Conservation (phyloP, 1,284 basidiomycete genomes). For the Apiotrichum mycotoxinovorans region DNA sequence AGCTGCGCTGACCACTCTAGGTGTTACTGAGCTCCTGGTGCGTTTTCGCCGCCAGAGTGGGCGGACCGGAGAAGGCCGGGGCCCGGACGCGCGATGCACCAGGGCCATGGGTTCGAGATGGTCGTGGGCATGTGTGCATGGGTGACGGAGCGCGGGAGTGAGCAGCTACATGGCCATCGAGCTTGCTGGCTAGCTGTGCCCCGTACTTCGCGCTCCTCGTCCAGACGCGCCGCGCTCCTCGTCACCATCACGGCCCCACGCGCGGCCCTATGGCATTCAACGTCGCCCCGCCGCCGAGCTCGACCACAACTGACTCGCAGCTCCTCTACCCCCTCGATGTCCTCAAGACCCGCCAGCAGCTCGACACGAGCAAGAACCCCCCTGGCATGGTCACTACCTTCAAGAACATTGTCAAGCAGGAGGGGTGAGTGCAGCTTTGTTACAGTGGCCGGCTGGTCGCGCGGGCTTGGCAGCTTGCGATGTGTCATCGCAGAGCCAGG, state of each 20-base stretch:
- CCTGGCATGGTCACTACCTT: conserved; percentile 72
- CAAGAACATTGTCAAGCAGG: conserved; percentile 64
- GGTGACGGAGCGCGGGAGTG: no score
- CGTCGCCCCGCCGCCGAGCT: not conserved
- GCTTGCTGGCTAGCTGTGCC: no score
- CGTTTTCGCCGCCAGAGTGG: conserved; percentile 50
- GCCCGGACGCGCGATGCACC: not conserved
- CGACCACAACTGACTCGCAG: conserved; percentile 6
- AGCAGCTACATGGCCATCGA: no score
- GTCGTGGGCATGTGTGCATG: no score
- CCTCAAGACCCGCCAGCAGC: conserved; percentile 97
- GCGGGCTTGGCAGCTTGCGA: conserved; percentile 34
- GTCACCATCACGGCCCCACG: no score
- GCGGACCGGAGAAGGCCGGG: not conserved
- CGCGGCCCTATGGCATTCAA: no score
- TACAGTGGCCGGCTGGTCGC: no score
- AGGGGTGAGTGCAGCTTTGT: conserved; percentile 57
- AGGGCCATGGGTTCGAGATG: no score
- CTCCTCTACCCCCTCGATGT: conserved; percentile 41
- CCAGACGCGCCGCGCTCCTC: no score
- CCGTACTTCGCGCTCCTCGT: no score
- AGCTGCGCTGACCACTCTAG: conserved; percentile 15
- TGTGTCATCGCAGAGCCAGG: not conserved
- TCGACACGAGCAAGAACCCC: conserved; percentile 74
- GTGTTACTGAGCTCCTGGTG: conserved; percentile 75